Conservation (phyloP, 495 filamentous ascomycete species). For the Staphylotrichum longicolle region DNA sequence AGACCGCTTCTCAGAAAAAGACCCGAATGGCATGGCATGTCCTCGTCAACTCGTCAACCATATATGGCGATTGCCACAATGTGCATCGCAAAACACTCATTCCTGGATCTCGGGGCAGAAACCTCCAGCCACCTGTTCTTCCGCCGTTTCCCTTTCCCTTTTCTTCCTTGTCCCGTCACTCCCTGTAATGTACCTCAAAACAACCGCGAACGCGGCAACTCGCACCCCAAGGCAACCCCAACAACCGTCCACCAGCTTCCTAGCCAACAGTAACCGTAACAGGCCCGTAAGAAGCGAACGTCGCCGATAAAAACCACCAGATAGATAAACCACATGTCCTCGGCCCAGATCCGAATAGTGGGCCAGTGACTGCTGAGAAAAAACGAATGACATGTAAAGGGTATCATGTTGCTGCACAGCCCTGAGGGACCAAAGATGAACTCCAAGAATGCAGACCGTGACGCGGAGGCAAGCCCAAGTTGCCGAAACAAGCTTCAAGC, state of each 20-base stretch:
- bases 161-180: not conserved
- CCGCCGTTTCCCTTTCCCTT: no score
- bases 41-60: conserved; percentile 7
- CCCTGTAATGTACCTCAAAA: not conserved
- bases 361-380: not conserved
- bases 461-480: not conserved
- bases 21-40: not conserved
- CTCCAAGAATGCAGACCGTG: not conserved
- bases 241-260: not conserved
- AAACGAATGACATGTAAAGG: conserved; percentile 1
- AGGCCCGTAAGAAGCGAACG: not conserved
- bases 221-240: not conserved
- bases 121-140: not conserved
- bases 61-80: not conserved
- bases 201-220: not conserved
- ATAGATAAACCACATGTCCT: not conserved
- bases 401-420: conserved; percentile 2
- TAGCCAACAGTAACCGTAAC: not conserved
- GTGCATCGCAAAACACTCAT: not conserved
- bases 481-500: not conserved
- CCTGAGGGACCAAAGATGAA: not conserved
- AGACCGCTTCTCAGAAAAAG: not conserved
- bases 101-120: not conserved
- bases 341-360: not conserved
- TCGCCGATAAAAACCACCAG: not conserved